Evolutionary conservation across 352 stramenopile genomes (phyloP), one percentile per base, ranked within the genome.

Genomic region (Blastocystis sp.): DNA sequence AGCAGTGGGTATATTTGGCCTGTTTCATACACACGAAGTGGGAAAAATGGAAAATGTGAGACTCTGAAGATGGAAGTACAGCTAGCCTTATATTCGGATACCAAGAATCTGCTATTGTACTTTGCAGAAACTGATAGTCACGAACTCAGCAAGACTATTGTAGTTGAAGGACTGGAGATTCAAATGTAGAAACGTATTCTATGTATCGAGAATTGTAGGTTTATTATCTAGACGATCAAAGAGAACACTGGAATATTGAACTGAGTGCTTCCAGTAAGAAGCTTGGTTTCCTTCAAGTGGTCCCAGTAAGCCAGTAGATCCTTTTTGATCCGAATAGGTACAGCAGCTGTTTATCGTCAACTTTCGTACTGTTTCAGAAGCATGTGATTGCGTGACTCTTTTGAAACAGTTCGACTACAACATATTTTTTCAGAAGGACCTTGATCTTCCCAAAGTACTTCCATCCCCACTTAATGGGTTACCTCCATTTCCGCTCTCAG

Each of bases 61-160:
- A 78, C 66, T 22, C 66, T 78, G 17, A 42, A 51, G 27, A 78
- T 78, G 66, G 66, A 78, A 51, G 37, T 78, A 27, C 66, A 78
- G 37, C n/a, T 78, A 2, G 27, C 66, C 7, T 33, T 78, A 13
- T 78, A 58, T 27, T n/a, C 33, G 7, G 66, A 78, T 6, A 58
- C 30, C 33, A 78, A 78, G 5, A n/a, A 78, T 22, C 33, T 78
- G 33, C 44, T 57, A 13, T 24, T 78, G 17, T 78, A 78, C 30
- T 78, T 54, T 57, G 24, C 33, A 35, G 66, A 78, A 78, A 78
- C 66, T n/a, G 66, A 78, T 51, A 78, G 3, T 6, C 24, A 22
- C 5, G 44, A 58, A 30, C 22, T 78, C 44, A 58, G 37, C 5
- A 78, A 56, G 66, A 78, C 22, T n/a, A 33, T 56, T 33, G 66